phyloP scores from a whole-genome alignment of 768 basidiomycete species.

The Hericium erinaceus region DNA sequence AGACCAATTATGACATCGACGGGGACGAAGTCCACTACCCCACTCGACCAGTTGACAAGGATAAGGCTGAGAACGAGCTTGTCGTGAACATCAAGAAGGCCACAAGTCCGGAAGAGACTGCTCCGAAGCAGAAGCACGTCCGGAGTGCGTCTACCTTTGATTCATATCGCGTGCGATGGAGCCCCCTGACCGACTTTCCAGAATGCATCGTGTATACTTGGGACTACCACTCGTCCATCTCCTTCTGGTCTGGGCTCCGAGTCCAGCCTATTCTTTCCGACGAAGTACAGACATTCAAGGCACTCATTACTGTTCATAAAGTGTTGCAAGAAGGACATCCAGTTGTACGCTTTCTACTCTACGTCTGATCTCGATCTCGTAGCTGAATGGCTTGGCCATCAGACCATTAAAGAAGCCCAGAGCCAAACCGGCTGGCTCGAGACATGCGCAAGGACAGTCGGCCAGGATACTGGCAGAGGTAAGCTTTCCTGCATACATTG shows the following conservation, averaged over 20 bases:
- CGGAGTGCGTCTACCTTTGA: constrained; percentile 56
- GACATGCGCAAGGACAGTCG: constrained; percentile 88
- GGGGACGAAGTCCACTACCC: constrained; percentile 86
- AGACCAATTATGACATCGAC: constrained; percentile 53
- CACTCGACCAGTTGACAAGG: constrained; percentile 96
- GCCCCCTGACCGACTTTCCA: constrained; percentile 23
- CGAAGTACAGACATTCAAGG: constrained; percentile 98
- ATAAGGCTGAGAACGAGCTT: constrained; percentile 93
- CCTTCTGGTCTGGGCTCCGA: constrained; percentile 94
- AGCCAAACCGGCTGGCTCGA: constrained; percentile 97
- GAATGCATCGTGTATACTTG: constrained; percentile 99
- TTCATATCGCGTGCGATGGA: neutral
- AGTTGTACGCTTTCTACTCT: constrained; percentile 44
- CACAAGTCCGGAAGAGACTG: constrained; percentile 87
- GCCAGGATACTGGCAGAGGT: constrained; percentile 74
- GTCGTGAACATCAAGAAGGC: constrained; percentile 97
- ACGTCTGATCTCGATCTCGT: neutral
- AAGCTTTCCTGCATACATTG: neutral
- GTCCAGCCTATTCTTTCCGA: constrained; percentile 96
- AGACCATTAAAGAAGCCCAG: constrained; percentile 97
- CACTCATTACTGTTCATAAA: constrained; percentile 95
- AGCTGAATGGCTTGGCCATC: constrained; percentile 9
- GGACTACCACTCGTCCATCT: constrained; percentile 97
- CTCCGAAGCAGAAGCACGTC: constrained; percentile 99
- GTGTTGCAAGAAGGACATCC: constrained; percentile 97